Conservation (phyloP, 148 eudicot species). For the Nepenthes gracilis region DNA sequence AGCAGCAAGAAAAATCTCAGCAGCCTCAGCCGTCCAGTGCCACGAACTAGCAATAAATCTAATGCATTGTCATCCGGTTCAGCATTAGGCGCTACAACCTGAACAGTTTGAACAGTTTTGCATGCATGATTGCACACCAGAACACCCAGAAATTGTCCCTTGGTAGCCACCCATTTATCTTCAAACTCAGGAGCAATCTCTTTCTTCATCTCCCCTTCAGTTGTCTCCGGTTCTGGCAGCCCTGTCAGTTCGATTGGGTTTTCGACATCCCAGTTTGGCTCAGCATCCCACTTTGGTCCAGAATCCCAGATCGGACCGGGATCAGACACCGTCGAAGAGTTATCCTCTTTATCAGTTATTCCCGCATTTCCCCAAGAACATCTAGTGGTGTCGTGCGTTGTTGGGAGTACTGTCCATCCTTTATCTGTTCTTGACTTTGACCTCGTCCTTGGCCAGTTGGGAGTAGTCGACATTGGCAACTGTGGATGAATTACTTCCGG, state of each 20-base stretch:
- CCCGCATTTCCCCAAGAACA: constrained; percentile 67
- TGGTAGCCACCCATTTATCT: constrained; percentile 57
- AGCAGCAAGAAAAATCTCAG: constrained; percentile 57
- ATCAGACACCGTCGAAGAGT: constrained; percentile 94
- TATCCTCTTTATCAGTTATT: constrained; percentile 82
- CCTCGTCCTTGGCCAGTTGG: constrained; percentile 93
- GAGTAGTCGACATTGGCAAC: constrained; percentile 59
- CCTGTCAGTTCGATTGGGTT: constrained; percentile 87
- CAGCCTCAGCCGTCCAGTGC: constrained; percentile 76
- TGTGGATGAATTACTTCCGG: constrained; percentile 96
- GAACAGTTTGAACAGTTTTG: constrained; percentile 89
- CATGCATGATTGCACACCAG: constrained; percentile 89
- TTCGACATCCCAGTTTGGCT: constrained; percentile 72
- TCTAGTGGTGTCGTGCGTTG: constrained; percentile 58
- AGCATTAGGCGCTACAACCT: constrained; percentile 87
- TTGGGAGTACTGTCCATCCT: constrained; percentile 61
- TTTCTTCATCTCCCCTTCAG: constrained; percentile 21
- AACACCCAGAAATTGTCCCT: constrained; percentile 77
- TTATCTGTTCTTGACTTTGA: constrained; percentile 78
- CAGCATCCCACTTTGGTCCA: constrained; percentile 93
- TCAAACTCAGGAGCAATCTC: constrained; percentile 37
- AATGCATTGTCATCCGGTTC: constrained; percentile 69
- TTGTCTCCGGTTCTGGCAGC: constrained; percentile 34
- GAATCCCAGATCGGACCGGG: constrained; percentile 99
- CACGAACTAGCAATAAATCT: constrained; percentile 79